These are phyloP conservation scores for Fusarium coffeatum DNA, from an alignment of 2,329 filamentous ascomycete species.

Conservation along the genomic window DNA sequence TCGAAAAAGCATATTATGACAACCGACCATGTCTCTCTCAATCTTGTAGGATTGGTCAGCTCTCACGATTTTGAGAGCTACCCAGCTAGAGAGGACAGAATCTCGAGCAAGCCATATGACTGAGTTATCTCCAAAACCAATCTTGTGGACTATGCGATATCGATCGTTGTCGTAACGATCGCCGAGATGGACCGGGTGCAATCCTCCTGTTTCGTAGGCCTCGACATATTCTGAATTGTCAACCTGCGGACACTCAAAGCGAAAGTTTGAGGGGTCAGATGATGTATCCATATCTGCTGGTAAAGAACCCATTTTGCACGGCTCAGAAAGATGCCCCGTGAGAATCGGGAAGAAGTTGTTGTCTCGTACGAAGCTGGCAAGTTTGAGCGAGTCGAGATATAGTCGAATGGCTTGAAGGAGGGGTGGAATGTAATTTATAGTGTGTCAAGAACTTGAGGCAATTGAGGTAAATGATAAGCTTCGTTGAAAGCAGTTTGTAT, in stretches of 20 bases:
- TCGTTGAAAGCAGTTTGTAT: background rate
- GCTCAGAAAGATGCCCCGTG: background rate
- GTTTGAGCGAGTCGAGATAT: background rate
- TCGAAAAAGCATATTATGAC: background rate
- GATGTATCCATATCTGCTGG: background rate
- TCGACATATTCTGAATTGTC: background rate
- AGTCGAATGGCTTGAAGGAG: fast-evolving
- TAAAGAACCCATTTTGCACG: background rate
- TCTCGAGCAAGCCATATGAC: background rate
- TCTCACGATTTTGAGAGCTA: background rate
- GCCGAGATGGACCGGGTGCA: background rate
- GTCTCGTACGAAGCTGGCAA: background rate
- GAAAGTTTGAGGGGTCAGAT: background rate
- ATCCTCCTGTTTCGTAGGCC: background rate
- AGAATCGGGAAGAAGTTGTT: too few relatives aligned
- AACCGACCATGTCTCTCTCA: background rate
- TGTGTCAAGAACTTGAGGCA: background rate
- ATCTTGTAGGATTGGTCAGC: background rate
- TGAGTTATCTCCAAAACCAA: background rate
- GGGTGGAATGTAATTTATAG: background rate
- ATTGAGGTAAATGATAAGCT: background rate
- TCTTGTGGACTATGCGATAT: background rate
- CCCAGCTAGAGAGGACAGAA: background rate
- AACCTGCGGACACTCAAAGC: background rate
- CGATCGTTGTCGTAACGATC: background rate